phyloP scores from a whole-genome alignment of 2,329 filamentous ascomycete genomes.

The Xylariaceae sp. region DNA sequence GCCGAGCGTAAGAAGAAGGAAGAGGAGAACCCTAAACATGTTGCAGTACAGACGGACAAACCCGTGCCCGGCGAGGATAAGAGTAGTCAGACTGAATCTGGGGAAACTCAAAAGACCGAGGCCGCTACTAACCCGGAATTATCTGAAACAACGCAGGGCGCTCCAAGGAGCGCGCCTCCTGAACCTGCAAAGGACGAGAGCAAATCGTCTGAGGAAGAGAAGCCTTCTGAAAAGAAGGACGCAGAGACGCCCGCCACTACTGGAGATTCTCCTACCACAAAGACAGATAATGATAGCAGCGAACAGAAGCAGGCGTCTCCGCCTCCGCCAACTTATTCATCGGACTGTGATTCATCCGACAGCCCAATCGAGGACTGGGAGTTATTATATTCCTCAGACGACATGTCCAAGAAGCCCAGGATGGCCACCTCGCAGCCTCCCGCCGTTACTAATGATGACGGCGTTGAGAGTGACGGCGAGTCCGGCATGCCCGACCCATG shows the following conservation, averaged over 20 bases:
- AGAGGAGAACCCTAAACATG: conserved; percentile 35
- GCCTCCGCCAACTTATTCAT: conserved; percentile 41
- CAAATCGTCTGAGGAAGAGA: conserved; percentile 6
- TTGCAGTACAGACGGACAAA: conserved; percentile 36
- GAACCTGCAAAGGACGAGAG: conserved; percentile 5
- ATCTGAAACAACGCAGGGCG: conserved; percentile 15
- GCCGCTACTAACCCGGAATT: conserved; percentile 19
- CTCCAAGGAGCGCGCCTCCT: background rate
- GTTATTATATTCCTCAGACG: conserved; percentile 60
- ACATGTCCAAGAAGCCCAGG: conserved; percentile 56
- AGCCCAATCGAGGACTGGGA: conserved; percentile 64
- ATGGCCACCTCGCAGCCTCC: conserved; percentile 34
- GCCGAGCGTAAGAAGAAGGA: conserved; percentile 28
- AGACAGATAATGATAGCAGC: background rate
- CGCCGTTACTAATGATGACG: conserved; percentile 29
- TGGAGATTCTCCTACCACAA: background rate
- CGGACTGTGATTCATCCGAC: conserved; percentile 59
- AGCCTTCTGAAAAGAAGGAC: conserved; percentile 19
- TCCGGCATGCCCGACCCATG: conserved; percentile 43
- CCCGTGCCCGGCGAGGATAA: conserved; percentile 31
- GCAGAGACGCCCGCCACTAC: conserved; percentile 3
- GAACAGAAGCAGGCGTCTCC: conserved; percentile 7
- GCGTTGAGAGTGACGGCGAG: conserved; percentile 45
- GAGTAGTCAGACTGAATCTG: conserved; percentile 29
- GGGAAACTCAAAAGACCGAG: conserved; percentile 20